phyloP scores from a whole-genome alignment of 2,329 filamentous ascomycete species.

The Cladophialophora chaetospira region DNA sequence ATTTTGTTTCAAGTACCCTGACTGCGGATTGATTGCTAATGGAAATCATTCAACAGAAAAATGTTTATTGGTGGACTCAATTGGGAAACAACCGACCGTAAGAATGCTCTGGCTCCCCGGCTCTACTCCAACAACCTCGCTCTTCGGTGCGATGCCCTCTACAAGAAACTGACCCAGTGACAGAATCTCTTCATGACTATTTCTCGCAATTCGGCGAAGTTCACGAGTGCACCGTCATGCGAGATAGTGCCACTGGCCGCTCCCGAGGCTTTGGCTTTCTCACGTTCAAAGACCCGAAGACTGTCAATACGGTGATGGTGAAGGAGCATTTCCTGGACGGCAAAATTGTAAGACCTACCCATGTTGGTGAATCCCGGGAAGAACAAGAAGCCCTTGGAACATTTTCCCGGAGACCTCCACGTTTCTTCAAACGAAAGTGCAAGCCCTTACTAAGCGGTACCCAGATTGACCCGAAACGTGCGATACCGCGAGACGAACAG shows the following conservation, averaged over 20 bases:
- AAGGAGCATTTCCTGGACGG: constrained; percentile 98
- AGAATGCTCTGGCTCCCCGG: constrained; percentile 44
- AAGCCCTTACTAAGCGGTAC: constrained; percentile 33
- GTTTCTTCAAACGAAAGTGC: constrained; percentile 4
- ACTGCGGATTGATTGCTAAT: constrained; percentile 36
- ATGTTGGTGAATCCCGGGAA: constrained; percentile 30
- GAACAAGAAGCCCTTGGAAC: constrained; percentile 27
- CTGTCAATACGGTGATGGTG: constrained; percentile 98
- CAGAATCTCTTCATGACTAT: constrained; percentile 95
- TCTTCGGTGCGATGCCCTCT: neutral
- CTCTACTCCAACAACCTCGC: constrained; percentile 1
- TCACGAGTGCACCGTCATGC: constrained; percentile 98
- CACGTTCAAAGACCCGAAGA: constrained; percentile 96
- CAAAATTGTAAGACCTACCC: constrained; percentile 75
- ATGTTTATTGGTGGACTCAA: constrained; percentile 99
- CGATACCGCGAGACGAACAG: constrained; percentile 95
- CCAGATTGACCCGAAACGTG: constrained; percentile 96
- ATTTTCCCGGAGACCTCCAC: constrained; percentile 6
- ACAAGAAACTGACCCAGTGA: constrained; percentile 10
- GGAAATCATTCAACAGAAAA: constrained; percentile 65
- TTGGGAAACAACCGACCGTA: constrained; percentile 98
- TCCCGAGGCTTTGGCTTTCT: constrained; percentile 96
- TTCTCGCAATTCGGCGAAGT: constrained; percentile 98
- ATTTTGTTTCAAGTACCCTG: neutral
- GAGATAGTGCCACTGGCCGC: constrained; percentile 88